Base-by-base conservation (phyloP, 179 eudicot species). In the Dionaea muscipula region DNA sequence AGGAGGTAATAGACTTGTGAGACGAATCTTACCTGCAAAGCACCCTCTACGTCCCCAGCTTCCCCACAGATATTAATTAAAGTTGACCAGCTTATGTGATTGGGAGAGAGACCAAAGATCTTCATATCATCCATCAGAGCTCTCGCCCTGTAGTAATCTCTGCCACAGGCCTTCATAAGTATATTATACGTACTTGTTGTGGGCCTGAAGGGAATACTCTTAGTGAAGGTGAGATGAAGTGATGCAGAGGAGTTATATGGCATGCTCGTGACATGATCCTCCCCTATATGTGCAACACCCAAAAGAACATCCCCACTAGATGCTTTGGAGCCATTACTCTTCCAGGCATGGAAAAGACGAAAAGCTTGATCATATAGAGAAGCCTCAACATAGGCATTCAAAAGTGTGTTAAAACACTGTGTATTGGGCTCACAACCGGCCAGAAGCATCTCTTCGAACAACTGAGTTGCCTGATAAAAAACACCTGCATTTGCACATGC, bases 331-430 rank as follows among this genome's bases (percentile, higher is more conserved):
- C 76, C 80, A 57, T 50, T 69, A 61, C 60, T 76, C 65, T 80
- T 91, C 98, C 94, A 91, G 33, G 75, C 53, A 16, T 67, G 51
- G 71, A 91, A 91, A 59, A 91, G 73, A 20, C 94, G 94, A 64
- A 91, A 91, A 56, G 90, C 95, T 51, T 86, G 69, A 59, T 91
- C 95, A 50, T 82, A 91, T 66, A 87, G 98, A 73, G 75, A 63
- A 61, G 84, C 87, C 79, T 82, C 91, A 38, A 80, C 94, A 62
- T 88, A 91, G 50, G 98, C 98, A 84, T 87, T 83, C 57, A 91
- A 94, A 71, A 91, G 86, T n/a, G 55, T 73, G 59, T 91, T 91
- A 75, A 77, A 82, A 57, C 98, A 91, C 64, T 75, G 95, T 20
- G 91, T 47, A 72, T 87, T 91, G 47, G 98, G 95, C 64, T 75